Conservation (phyloP, 768 basidiomycete genomes). For the Cubamyces lactineus region DNA sequence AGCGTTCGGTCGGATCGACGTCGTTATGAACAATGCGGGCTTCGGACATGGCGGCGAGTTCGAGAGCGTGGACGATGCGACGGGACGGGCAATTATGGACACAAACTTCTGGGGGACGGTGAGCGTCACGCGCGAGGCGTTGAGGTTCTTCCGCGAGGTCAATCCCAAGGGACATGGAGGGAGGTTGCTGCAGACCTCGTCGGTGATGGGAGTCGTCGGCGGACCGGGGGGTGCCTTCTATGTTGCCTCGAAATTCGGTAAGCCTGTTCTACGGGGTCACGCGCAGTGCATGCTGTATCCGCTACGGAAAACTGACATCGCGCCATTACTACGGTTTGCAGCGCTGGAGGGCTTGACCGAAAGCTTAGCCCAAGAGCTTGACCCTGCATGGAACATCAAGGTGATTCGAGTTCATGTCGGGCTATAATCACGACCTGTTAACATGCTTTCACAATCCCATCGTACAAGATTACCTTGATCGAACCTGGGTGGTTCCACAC, state of each 20-base stretch:
- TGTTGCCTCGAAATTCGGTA: conserved; percentile 13
- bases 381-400: conserved; percentile 42
- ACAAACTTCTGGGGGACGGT: conserved; percentile 35
- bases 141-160: conserved; percentile 42
- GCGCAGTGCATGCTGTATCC: too few relatives aligned
- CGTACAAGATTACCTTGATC: conserved; percentile 24
- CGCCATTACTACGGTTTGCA: conserved; percentile 5
- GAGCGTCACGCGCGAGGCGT: conserved; percentile 37
- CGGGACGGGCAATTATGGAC: conserved; percentile 26
- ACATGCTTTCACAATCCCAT: neutral
- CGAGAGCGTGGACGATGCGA: conserved; percentile 23
- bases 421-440: neutral
- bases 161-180: conserved; percentile 41
- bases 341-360: conserved; percentile 37
- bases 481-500: conserved; percentile 25
- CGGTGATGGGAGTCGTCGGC: conserved; percentile 29
- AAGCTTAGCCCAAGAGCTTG: conserved; percentile 34
- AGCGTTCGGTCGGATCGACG: conserved; percentile 29
- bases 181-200: conserved; percentile 40
- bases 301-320: neutral
- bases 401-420: conserved; percentile 27
- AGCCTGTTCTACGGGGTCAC: too few relatives aligned
- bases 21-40: conserved; percentile 34
- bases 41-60: conserved; percentile 22
- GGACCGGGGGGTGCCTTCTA: conserved; percentile 17